Conservation (phyloP, 208 protist genomes). For the Trypanosoma mega region DNA sequence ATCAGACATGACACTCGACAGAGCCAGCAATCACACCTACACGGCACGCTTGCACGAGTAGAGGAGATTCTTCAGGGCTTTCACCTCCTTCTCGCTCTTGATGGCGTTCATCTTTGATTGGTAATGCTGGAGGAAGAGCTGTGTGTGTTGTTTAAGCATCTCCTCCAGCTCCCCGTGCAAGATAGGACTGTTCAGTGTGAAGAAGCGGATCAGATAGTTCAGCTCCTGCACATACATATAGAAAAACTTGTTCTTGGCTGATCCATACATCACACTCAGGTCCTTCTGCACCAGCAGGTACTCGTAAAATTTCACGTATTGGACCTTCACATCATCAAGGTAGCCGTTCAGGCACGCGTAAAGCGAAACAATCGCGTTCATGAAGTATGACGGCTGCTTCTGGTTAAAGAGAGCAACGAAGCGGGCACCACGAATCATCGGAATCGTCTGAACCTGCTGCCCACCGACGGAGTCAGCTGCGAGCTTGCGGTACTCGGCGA, state of each 20-base stretch:
- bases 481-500: conserved; percentile 94
- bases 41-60: conserved; percentile 89
- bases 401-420: conserved; percentile 87
- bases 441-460: conserved; percentile 68
- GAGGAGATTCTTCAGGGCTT: conserved; percentile 86
- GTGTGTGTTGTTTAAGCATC: conserved; percentile 85
- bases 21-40: conserved; percentile 25
- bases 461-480: conserved; percentile 82
- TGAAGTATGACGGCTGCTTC: conserved; percentile 85
- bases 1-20: not conserved
- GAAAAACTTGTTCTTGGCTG: conserved; percentile 88
- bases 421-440: conserved; percentile 83
- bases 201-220: conserved; percentile 83
- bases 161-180: conserved; percentile 75
- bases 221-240: conserved; percentile 86
- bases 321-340: conserved; percentile 85
- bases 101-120: conserved; percentile 89
- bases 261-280: conserved; percentile 80
- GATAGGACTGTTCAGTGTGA: conserved; percentile 75
- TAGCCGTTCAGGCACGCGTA: conserved; percentile 84
- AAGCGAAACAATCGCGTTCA: conserved; percentile 77
- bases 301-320: conserved; percentile 90
- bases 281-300: conserved; percentile 87
- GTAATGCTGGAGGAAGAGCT: conserved; percentile 82
- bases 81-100: conserved; percentile 86